Conservation (phyloP, 257 asterid genomes). For the Nemophila menziesii region DNA sequence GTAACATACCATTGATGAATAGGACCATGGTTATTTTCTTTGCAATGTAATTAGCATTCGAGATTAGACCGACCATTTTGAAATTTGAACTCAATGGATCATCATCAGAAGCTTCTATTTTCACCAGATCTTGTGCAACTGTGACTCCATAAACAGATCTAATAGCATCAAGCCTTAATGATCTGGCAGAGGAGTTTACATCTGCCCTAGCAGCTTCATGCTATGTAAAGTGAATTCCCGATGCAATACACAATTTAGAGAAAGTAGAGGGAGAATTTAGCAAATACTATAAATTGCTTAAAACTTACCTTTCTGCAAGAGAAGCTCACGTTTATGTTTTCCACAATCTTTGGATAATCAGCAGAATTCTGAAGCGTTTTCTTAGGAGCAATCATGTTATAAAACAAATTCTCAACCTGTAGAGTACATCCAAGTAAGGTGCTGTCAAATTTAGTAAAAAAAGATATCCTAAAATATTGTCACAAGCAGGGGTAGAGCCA, state of each 20-base stretch:
- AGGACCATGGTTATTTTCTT: slow-evolving; percentile 94
- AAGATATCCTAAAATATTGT: not conserved
- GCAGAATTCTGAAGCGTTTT: slow-evolving; percentile 91
- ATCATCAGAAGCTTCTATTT: slow-evolving; percentile 53
- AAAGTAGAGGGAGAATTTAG: slow-evolving; percentile 11
- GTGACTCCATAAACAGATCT: slow-evolving; percentile 75
- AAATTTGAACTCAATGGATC: slow-evolving; percentile 47
- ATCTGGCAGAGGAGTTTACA: slow-evolving; percentile 65
- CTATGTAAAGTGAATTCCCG: slow-evolving; percentile 22
- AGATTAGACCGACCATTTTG: slow-evolving; percentile 80
- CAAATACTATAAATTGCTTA: slow-evolving; percentile 8
- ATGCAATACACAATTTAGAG: not conserved
- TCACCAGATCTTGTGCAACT: slow-evolving; percentile 67
- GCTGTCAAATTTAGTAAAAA: too few species aligned
- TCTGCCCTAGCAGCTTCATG: slow-evolving; percentile 95
- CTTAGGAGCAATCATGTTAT: slow-evolving; percentile 89
- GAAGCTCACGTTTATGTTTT: slow-evolving; percentile 68
- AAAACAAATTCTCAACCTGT: slow-evolving; percentile 82
- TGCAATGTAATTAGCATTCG: slow-evolving; percentile 69
- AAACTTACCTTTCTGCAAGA: slow-evolving; percentile 85
- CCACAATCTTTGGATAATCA: slow-evolving; percentile 83
- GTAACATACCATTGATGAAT: slow-evolving; percentile 62
- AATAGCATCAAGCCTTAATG: slow-evolving; percentile 80
- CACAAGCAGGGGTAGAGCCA: too few species aligned
- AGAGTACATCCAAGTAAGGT: not conserved